A percentile compares a stretch with the other conserved stretches of the same genome.
Evolutionary conservation across 352 stramenopile genomes (phyloP).

Genomic region (Globisporangium acanthophoron): DNA sequence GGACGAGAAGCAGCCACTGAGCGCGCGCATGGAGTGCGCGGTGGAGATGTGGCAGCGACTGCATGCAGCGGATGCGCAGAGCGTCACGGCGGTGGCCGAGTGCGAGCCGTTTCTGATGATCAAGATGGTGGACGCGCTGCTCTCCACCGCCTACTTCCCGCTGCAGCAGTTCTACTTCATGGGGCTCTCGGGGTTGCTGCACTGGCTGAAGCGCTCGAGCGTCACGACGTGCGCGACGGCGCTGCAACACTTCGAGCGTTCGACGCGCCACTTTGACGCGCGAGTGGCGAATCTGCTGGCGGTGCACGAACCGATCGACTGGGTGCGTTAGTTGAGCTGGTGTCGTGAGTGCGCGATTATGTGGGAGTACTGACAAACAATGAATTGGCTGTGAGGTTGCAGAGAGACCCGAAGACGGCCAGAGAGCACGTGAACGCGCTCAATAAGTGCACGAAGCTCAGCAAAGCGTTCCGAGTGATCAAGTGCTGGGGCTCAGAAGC

Average conservation of each 20-base stretch:
- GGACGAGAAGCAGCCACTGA: conserved; percentile 29
- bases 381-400: background rate
- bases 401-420: conserved; percentile 14
- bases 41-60: conserved; percentile 30
- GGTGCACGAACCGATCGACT: conserved; percentile 28
- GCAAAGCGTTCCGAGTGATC: conserved; percentile 18
- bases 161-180: conserved; percentile 62
- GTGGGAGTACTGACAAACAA: too few relatives aligned
- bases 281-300: conserved; percentile 29
- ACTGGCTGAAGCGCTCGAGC: conserved; percentile 20
- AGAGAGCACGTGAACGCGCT: conserved; percentile 24
- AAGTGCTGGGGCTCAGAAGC: conserved; percentile 28
- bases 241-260: conserved; percentile 8
- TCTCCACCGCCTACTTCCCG: conserved; percentile 56
- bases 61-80: conserved; percentile 14
- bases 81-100: conserved; percentile 21
- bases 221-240: background rate
- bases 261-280: conserved; percentile 19
- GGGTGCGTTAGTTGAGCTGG: conserved; percentile 20
- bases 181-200: conserved; percentile 31
- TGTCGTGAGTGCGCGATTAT: background rate
- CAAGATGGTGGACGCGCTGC: conserved; percentile 35
- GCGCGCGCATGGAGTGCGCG: conserved; percentile 31
- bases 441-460: conserved; percentile 18
- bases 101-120: conserved; percentile 21